Evolutionary conservation across 2,329 filamentous ascomycete species (phyloP).

Genomic region (Trichoderma sp.): DNA sequence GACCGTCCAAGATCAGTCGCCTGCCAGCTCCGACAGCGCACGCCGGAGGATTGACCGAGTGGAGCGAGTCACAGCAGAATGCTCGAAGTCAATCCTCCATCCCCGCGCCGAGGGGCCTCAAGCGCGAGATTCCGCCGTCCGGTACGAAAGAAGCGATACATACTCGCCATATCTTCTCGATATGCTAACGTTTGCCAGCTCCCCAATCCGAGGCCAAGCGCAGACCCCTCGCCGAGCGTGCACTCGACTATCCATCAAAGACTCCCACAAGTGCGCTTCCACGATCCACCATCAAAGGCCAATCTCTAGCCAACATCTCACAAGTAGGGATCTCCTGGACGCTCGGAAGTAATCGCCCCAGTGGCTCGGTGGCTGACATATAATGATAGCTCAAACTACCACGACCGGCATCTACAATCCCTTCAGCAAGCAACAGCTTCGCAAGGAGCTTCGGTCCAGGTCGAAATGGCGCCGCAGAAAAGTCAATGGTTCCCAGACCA

Average conservation of each 20-base stretch:
- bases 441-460: conserved; percentile 56
- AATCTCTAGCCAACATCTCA: conserved; percentile 36
- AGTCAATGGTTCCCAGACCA: conserved; percentile 52
- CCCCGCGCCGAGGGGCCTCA: conserved; percentile 45
- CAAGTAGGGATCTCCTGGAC: conserved; percentile 27
- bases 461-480: conserved; percentile 46
- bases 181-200: conserved; percentile 36
- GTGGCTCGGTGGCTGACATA: not conserved
- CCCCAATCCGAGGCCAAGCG: conserved; percentile 57
- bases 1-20: conserved; percentile 33
- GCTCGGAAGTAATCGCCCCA: not conserved
- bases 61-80: conserved; percentile 61
- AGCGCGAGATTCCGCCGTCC: conserved; percentile 49
- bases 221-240: conserved; percentile 55
- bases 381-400: conserved; percentile 36
- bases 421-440: conserved; percentile 47
- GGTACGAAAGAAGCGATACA: conserved; percentile 32
- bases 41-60: conserved; percentile 46
- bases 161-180: not conserved
- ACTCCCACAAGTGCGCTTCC: conserved; percentile 39
- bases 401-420: conserved; percentile 37
- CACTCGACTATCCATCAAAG: conserved; percentile 47
- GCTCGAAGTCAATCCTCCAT: conserved; percentile 45
- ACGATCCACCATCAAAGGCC: conserved; percentile 45
- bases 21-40: conserved; percentile 31